These are phyloP conservation scores for Hymenoscyphus albidus DNA, from an alignment of 2,329 filamentous ascomycete species.

Conservation along the genomic window DNA sequence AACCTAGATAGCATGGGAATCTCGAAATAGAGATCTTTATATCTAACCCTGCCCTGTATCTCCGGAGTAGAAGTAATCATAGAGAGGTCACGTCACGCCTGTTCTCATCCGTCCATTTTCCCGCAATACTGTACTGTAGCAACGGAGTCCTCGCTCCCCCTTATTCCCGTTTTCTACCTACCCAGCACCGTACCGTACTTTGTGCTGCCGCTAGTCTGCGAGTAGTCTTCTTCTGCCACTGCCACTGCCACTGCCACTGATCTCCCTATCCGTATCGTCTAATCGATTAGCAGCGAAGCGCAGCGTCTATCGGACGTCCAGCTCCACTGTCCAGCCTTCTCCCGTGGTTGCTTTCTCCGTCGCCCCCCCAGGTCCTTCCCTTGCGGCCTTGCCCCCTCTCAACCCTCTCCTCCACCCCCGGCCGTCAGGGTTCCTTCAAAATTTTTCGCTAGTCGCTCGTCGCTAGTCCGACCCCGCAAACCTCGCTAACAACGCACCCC, in stretches of 20 bases:
- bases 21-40: background rate
- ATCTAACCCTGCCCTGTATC: background rate
- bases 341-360: conserved; percentile 9
- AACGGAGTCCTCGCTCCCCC: too few species aligned
- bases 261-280: background rate
- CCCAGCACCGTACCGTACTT: too few species aligned
- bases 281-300: background rate
- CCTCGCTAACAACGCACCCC: conserved; percentile 2
- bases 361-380: conserved; percentile 12
- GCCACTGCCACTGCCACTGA: too few species aligned
- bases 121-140: too few species aligned
- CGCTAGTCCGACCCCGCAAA: background rate
- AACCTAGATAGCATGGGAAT: background rate
- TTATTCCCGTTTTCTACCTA: too few species aligned
- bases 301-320: conserved; percentile 2
- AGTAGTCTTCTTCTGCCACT: too few species aligned
- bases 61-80: too few species aligned
- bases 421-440: background rate
- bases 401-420: conserved; percentile 6
- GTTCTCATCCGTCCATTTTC: too few species aligned
- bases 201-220: too few species aligned
- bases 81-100: too few species aligned
- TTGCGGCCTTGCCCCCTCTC: conserved; percentile 15
- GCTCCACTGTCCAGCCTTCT: conserved; percentile 9
- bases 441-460: background rate